phyloP scores from a whole-genome alignment of 1,284 basidiomycete species.

The Ustilago crameri region DNA sequence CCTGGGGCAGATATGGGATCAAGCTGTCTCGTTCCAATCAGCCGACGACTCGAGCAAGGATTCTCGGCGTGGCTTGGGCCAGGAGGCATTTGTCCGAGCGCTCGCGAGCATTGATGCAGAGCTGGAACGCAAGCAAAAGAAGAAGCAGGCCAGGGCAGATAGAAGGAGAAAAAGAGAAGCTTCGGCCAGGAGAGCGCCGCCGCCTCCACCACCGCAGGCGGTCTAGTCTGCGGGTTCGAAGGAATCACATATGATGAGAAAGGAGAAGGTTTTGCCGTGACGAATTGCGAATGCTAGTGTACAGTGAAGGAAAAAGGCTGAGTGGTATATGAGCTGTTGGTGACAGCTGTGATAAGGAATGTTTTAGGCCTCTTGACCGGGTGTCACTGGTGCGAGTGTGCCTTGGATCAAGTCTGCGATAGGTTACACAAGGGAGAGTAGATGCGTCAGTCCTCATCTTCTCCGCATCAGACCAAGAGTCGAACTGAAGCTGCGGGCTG shows the following conservation, averaged over 20 bases:
- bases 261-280: no score
- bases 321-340: background rate
- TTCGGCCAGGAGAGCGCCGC: constrained; percentile 7
- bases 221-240: background rate
- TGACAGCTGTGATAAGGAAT: no score
- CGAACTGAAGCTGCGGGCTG: background rate
- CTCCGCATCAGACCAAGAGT: background rate
- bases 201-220: constrained; percentile 9
- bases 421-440: background rate
- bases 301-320: background rate
- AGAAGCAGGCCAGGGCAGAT: background rate
- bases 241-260: no score
- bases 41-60: background rate
- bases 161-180: constrained; percentile 1
- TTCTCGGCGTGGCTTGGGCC: background rate
- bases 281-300: no score
- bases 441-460: background rate
- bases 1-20: constrained; percentile 31
- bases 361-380: background rate
- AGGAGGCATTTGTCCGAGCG: constrained; percentile 18
- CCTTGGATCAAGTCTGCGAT: constrained; percentile 39
- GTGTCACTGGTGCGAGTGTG: constrained; percentile 26
- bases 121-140: constrained; percentile 13
- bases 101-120: constrained; percentile 40
- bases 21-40: background rate